phyloP scores from a whole-genome alignment of 1,139 yeast species.

The Saccharomyces hybrid region DNA sequence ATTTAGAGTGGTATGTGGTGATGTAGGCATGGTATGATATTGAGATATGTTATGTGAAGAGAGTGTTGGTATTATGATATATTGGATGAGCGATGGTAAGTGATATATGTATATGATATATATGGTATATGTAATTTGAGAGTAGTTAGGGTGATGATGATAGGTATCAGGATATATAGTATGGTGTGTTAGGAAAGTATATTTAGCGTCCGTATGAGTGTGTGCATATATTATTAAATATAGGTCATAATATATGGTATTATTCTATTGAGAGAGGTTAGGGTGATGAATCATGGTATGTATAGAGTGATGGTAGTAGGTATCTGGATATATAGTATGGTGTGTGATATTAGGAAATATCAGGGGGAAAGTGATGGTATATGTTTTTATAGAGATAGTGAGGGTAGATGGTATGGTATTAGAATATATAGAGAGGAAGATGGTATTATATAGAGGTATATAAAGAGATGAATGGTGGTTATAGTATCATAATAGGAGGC shows the following conservation, averaged over 20 bases:
- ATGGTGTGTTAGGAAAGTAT: not conserved
- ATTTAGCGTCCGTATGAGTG: too few relatives aligned
- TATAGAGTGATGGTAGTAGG: not conserved
- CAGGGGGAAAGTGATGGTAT: not conserved
- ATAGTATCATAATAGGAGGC: too few relatives aligned
- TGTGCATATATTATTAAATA: too few relatives aligned
- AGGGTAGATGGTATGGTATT: not conserved
- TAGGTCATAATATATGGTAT: not conserved
- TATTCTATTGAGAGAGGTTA: not conserved
- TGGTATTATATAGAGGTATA: too few relatives aligned
- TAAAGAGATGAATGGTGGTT: too few relatives aligned
- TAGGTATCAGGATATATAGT: not conserved
- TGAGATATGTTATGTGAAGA: too few relatives aligned
- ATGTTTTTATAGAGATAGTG: not conserved
- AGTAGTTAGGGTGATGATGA: not conserved
- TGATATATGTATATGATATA: not conserved
- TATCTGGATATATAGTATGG: not conserved
- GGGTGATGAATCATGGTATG: not conserved
- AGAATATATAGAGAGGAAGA: not conserved
- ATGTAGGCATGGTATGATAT: too few relatives aligned
- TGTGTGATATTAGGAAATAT: not conserved
- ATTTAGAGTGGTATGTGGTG: too few relatives aligned
- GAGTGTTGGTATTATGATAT: not conserved
- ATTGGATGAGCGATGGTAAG: not conserved
- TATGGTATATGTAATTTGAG: not conserved